Evolutionary conservation across 2,329 filamentous ascomycete species (phyloP), one percentile per base, ranked within the genome.

Genomic region (Podosphaera leucotricha): DNA sequence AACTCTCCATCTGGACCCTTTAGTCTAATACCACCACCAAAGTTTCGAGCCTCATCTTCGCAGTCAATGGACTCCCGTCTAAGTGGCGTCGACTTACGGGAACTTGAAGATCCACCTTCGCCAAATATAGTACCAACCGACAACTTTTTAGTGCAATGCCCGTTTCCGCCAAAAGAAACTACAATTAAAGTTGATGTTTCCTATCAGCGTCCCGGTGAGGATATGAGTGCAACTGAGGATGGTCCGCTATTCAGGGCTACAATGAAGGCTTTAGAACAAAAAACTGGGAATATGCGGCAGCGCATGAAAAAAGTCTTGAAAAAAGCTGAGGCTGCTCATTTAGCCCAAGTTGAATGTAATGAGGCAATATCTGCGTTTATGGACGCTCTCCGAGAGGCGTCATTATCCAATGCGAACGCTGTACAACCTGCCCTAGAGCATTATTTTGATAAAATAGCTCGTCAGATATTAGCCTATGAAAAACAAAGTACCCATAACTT

Each of bases 231-330:
- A 19, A 77, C 80, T 19, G 90, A 95, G 53, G 90, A 98, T 61
- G 90, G 90, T 0, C 90, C 92, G 0, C 68, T 98, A 1, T 98
- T 98, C 63, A 75, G 92, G 49, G 92, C 90, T 16, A 95, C 90
- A 0, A 92, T 98, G 69, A 94, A 94, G 59, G 80, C 86, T 0
- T 64, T 95, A 22, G 90, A 98, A 60, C 86, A 93, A 57, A 95
- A 93, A 65, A 98, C 87, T 0, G 83, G 85, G 38, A 92, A 81
- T 53, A 90, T 98, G 81, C 78, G 86, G 46, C 68, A 73, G 19
- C 82, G 87, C 52, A 94, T 95, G 76, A 98, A 98, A 62, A 92
- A 90, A 56, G 81, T 98, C 6, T 65, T 98, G 52, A 92, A 90
- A 58, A 83, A 79, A 56, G 90, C 90, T n/a, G 90, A 95, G 56